phyloP scores from a whole-genome alignment of 2,329 filamentous ascomycete species.

The Leptographium lundbergii region DNA sequence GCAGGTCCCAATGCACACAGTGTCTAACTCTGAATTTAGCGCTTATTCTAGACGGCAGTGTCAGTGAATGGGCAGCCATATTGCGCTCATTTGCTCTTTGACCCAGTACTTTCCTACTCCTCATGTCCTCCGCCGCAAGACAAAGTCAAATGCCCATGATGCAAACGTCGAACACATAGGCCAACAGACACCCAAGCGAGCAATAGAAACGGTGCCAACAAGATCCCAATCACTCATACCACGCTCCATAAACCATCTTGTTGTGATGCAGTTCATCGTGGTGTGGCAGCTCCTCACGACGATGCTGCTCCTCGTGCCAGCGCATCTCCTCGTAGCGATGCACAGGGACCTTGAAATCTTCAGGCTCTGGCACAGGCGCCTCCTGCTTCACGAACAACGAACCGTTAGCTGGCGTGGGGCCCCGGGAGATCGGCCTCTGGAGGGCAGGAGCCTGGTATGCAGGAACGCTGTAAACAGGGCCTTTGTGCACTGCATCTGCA shows the following conservation, averaged over 20 bases:
- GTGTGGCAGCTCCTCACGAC: no score
- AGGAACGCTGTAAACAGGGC: background rate
- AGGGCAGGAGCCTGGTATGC: background rate
- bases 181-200: background rate
- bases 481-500: background rate
- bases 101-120: background rate
- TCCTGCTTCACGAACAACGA: background rate
- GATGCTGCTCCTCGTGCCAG: background rate
- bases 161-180: background rate
- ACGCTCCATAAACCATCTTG: background rate
- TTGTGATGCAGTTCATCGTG: background rate
- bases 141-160: background rate
- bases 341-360: background rate
- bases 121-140: background rate
- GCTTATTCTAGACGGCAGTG: no score
- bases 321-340: background rate
- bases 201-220: background rate
- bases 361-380: background rate
- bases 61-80: no score
- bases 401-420: background rate
- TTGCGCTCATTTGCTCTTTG: no score
- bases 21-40: no score
- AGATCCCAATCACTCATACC: background rate
- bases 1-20: no score
- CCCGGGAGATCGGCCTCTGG: background rate